Evolutionary conservation across 169 alveolate species (phyloP).

Genomic region (Plasmodium knowlesi): DNA sequence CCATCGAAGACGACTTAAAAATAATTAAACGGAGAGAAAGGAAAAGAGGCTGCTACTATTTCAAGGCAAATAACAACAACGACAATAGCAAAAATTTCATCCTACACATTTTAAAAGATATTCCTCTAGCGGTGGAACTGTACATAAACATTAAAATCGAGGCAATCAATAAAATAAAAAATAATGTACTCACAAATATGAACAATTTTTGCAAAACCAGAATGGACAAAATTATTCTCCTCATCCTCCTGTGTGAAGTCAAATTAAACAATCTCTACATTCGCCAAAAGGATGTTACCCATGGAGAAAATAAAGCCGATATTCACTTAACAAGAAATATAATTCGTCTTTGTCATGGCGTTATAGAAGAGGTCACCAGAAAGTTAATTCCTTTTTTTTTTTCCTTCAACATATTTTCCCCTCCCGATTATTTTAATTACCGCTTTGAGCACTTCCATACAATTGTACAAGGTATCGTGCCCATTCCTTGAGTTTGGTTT

Average conservation of each 20-base stretch:
- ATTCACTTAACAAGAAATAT: slow-evolving; percentile 14
- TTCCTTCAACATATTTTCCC: slow-evolving; percentile 49
- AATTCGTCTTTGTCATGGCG: slow-evolving; percentile 12
- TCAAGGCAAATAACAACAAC: slow-evolving; percentile 20
- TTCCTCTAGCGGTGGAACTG: slow-evolving; percentile 43
- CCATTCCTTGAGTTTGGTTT: not conserved
- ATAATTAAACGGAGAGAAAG: slow-evolving; percentile 18
- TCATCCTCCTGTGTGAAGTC: slow-evolving; percentile 56
- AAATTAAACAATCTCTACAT: slow-evolving; percentile 45
- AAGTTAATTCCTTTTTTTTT: slow-evolving; percentile 58
- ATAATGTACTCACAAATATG: slow-evolving; percentile 8
- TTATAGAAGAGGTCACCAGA: slow-evolving; percentile 53
- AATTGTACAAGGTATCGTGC: not conserved
- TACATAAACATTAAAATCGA: slow-evolving; percentile 63
- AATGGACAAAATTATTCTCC: slow-evolving; percentile 24
- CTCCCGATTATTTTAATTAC: slow-evolving; percentile 70
- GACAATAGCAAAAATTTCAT: not conserved
- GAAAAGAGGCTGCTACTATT: slow-evolving; percentile 28
- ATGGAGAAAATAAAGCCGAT: not conserved
- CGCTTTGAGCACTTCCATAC: slow-evolving; percentile 42
- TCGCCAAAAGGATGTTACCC: slow-evolving; percentile 9
- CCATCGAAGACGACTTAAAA: slow-evolving; percentile 62
- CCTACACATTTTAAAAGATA: slow-evolving; percentile 28
- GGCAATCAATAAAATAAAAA: slow-evolving; percentile 55
- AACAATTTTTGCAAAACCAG: slow-evolving; percentile 44